Evolutionary conservation across 2,329 filamentous ascomycete genomes (phyloP).

Genomic region (Pseudogymnoascus sp.): DNA sequence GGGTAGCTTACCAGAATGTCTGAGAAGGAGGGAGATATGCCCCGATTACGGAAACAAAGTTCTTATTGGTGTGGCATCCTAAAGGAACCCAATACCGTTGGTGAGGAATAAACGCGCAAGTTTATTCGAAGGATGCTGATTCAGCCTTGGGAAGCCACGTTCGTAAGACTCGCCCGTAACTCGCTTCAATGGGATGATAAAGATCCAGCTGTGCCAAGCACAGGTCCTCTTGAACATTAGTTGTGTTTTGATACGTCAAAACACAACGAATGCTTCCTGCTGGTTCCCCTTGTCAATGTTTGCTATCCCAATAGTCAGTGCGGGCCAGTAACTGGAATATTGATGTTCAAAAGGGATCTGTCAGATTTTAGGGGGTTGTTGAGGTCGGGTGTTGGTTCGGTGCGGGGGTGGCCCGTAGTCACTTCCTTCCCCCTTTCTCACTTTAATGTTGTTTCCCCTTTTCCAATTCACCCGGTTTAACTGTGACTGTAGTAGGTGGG

Average conservation of each 20-base stretch:
- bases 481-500: too few relatives aligned
- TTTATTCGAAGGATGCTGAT: background rate
- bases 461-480: background rate
- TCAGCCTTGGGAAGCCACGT: background rate
- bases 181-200: slow-evolving; percentile 3
- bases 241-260: background rate
- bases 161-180: background rate
- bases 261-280: background rate
- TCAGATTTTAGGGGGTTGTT: background rate
- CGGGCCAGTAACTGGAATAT: background rate
- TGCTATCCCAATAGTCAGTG: background rate
- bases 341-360: background rate
- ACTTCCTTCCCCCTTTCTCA: background rate
- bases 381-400: background rate
- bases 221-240: background rate
- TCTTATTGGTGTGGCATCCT: background rate
- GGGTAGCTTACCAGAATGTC: slow-evolving; percentile 3
- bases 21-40: background rate
- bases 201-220: background rate
- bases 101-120: background rate
- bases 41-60: background rate
- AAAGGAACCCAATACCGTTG: background rate
- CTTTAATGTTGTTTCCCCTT: background rate
- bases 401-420: too few relatives aligned
- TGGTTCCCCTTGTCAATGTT: background rate